A percentile compares a stretch with the other conserved stretches of the same genome.
Conservation (phyloP, 2,329 filamentous ascomycete species). For the Fusarium temperatum region DNA sequence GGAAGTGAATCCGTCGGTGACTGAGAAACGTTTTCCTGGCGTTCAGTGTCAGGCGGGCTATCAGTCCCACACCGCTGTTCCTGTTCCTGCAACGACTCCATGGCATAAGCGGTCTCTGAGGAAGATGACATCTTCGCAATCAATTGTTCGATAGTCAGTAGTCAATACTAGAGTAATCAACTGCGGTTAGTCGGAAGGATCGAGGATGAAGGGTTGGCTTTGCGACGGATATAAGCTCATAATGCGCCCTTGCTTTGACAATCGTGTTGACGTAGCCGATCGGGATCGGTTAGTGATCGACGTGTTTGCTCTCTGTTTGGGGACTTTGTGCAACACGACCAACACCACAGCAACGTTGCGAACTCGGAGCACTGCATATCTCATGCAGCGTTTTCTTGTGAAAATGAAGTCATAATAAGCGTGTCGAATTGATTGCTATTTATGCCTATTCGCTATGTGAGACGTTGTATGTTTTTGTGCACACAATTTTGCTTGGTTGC, state of each 20-base stretch:
- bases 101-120: not conserved
- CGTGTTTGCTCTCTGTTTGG: not conserved
- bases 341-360: not conserved
- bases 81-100: not conserved
- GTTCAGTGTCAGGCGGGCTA: not conserved
- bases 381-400: not conserved
- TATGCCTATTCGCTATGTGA: not conserved
- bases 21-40: not conserved
- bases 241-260: conserved; percentile 17
- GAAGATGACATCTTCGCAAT: not conserved
- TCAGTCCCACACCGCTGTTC: not conserved
- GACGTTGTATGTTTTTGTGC: conserved; percentile 13
- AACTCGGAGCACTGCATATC: not conserved
- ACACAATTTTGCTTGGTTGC: conserved; percentile 5
- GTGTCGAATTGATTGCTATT: accelerated
- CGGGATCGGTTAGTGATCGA: not conserved
- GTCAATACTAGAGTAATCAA: not conserved
- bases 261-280: conserved; percentile 3
- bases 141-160: not conserved
- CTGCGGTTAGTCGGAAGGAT: not conserved
- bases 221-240: not conserved
- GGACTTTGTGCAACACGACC: not conserved
- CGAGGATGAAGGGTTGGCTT: not conserved
- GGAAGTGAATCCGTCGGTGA: conserved; percentile 18
- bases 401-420: accelerated